Evolutionary conservation across 106 monocot genomes (phyloP).

Genomic region (Acorus calamus): DNA sequence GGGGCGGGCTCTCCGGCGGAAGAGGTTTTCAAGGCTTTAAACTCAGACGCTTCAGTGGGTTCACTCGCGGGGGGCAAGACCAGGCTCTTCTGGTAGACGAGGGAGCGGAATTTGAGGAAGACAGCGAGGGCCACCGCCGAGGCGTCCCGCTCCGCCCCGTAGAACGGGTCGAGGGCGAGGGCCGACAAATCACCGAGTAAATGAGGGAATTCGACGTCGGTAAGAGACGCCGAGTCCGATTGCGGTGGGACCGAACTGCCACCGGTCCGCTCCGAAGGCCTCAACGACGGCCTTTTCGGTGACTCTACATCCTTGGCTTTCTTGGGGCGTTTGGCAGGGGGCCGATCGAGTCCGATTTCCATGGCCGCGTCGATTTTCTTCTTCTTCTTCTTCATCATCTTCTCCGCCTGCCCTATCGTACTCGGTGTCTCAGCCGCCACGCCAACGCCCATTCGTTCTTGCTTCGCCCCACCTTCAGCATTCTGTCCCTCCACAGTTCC

Average conservation of each 20-base stretch:
- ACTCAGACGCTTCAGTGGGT: constrained; percentile 7
- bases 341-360: neutral
- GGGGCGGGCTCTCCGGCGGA: no score
- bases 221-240: constrained; percentile 11
- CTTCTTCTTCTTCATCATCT: constrained; percentile 13
- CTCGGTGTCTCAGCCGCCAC: neutral
- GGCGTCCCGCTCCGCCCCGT: constrained; percentile 19
- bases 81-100: constrained; percentile 39
- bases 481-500: no score
- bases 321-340: neutral
- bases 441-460: neutral
- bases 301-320: neutral
- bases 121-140: constrained; percentile 15
- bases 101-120: constrained; percentile 35
- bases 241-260: constrained; percentile 1
- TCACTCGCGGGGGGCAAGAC: constrained; percentile 11
- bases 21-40: constrained; percentile 2
- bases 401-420: neutral
- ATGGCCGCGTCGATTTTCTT: constrained; percentile 6
- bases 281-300: neutral
- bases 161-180: constrained; percentile 52
- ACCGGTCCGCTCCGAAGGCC: neutral
- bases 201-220: constrained; percentile 10
- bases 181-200: constrained; percentile 21
- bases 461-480: no score